Evolutionary conservation across 371 early-diverging fungal species (phyloP).

Genomic region (Saksenaea oblongispora): DNA sequence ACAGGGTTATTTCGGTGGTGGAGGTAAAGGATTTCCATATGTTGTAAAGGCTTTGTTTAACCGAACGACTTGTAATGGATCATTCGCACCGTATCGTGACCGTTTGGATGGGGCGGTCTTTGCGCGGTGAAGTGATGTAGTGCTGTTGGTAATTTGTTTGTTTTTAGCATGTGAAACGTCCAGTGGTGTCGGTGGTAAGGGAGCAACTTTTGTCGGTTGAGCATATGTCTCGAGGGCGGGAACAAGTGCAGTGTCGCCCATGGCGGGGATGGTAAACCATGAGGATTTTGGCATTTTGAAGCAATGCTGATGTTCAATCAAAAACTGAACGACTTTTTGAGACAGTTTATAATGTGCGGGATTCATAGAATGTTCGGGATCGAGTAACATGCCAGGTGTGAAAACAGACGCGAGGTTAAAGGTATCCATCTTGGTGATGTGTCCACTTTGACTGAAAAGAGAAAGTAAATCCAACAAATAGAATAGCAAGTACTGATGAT

Average conservation of each 20-base stretch:
- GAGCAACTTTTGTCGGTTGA: not conserved
- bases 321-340: slow-evolving; percentile 57
- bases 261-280: slow-evolving; percentile 3
- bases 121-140: slow-evolving; percentile 7
- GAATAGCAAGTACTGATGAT: slow-evolving; percentile 61
- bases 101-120: slow-evolving; percentile 20
- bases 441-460: slow-evolving; percentile 51
- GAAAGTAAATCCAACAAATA: slow-evolving; percentile 63
- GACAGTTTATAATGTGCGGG: slow-evolving; percentile 61
- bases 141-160: not conserved
- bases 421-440: slow-evolving; percentile 54
- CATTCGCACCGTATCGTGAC: slow-evolving; percentile 16
- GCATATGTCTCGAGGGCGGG: not conserved
- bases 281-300: slow-evolving; percentile 30
- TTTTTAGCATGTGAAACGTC: slow-evolving; percentile 1
- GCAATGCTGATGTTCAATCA: slow-evolving; percentile 53
- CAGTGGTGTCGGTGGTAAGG: not conserved
- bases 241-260: not conserved
- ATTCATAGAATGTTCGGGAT: slow-evolving; percentile 53
- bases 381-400: slow-evolving; percentile 59
- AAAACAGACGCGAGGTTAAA: slow-evolving; percentile 65
- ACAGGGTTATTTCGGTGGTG: not conserved
- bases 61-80: slow-evolving; percentile 21
- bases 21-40: not conserved
- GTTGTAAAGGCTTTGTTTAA: slow-evolving; percentile 9